These are phyloP conservation scores for Mycocentrospora acerina DNA, from an alignment of 2,329 filamentous ascomycete species.

Conservation along the genomic window DNA sequence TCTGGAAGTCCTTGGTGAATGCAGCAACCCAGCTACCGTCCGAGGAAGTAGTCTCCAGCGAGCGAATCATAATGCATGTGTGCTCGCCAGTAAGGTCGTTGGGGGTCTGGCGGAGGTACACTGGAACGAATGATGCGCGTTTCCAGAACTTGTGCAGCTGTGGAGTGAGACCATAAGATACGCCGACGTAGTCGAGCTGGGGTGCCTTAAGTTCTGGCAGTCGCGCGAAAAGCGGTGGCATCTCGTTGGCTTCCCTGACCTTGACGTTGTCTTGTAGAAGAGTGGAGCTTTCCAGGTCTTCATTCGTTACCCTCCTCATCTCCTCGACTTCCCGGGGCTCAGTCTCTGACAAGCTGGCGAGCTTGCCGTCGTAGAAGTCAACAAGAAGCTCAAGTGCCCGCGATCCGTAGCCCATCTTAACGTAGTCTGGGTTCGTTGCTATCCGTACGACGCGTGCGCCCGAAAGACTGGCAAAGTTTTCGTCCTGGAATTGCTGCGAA, in stretches of 20 bases:
- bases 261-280: slow-evolving; percentile 86
- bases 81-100: slow-evolving; percentile 98
- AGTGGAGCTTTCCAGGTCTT: slow-evolving; percentile 72
- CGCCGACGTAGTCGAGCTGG: slow-evolving; percentile 86
- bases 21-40: slow-evolving; percentile 86
- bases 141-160: slow-evolving; percentile 97
- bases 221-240: slow-evolving; percentile 91
- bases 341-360: slow-evolving; percentile 78
- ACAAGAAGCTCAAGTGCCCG: slow-evolving; percentile 82
- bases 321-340: slow-evolving; percentile 56
- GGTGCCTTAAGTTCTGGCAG: slow-evolving; percentile 80
- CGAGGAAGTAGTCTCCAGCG: slow-evolving; percentile 57
- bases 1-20: slow-evolving; percentile 90
- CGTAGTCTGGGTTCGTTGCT: slow-evolving; percentile 92
- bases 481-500: slow-evolving; percentile 96
- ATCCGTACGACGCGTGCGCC: slow-evolving; percentile 92
- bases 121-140: slow-evolving; percentile 77
- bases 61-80: slow-evolving; percentile 94
- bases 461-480: slow-evolving; percentile 90
- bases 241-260: slow-evolving; percentile 83
- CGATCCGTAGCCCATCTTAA: slow-evolving; percentile 89
- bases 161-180: slow-evolving; percentile 88
- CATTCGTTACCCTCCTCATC: slow-evolving; percentile 78
- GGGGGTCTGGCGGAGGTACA: slow-evolving; percentile 91
- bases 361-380: slow-evolving; percentile 95